Base-by-base conservation (phyloP, 352 stramenopile genomes). In the Phytophthora colocasiae region DNA sequence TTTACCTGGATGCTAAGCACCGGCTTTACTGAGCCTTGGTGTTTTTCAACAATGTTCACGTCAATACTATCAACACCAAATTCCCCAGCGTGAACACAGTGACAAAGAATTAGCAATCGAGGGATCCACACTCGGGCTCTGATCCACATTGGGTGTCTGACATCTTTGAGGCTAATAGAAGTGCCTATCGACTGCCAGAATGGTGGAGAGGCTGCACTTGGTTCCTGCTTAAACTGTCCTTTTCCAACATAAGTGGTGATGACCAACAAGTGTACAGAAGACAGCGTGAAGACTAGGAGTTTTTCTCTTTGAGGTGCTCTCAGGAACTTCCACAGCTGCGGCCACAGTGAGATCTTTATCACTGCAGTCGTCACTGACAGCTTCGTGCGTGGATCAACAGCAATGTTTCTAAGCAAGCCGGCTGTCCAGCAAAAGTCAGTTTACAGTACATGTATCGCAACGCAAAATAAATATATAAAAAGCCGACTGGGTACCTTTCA, bases 271-370 rank as follows among this genome's bases (percentile, higher is more conserved):
- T 81, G 72, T 2, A 91, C 55, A 11, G 32, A 51, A n/a, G 65
- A 43, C 2, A 91, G 43, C 11, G 80, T 69, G 31, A 94, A 38
- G 11, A 57, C 63, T 7, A 89, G 14, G 3, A 94, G 62, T 8
- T 75, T 76, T 17, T 71, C 58, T 65, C 72, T 70, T 5, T 71
- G 75, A 6, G 80, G 81, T 9, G 81, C 58, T 9, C 62, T 69
- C 9, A 90, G n/a, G 41, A 92, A 91, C 19, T 46, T 55, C 76
- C 73, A 81, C 24, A 90, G 39, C 8, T 81, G 66, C 9, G 63
- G 53, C 84, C 85, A 92, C 44, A 93, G 62, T 17, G 67, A 75
- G 29, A 95, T 63, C n/a, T 74, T 69, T 6, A 92, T 50, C 0
- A 55, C 48, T 1, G 51, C 48, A 9, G 83, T 45, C 2, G 36